Base-by-base conservation (phyloP, 352 stramenopile genomes). In the Phytopythium delawarense region DNA sequence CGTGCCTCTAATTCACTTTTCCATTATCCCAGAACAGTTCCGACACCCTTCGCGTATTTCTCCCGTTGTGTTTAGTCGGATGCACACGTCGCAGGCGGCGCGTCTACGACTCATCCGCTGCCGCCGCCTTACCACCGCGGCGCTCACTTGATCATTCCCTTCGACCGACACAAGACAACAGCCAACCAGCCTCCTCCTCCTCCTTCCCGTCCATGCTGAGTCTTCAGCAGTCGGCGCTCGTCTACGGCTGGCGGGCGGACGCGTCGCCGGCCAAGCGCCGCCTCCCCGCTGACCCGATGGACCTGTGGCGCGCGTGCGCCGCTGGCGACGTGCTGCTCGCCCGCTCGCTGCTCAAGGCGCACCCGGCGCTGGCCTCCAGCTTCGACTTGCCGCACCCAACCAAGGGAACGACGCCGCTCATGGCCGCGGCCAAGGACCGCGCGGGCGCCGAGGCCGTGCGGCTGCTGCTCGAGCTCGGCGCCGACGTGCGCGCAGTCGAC, bases 361-460 rank as follows among this genome's bases (percentile, higher is more conserved):
- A 57, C 32, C 51, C 51, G 4, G 9, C 7, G 16, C 51, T 57
- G 30, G 51, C 9, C 16, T 34, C 7, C 25, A 23, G 13, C 12
- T 0, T 66, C 15, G 66, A 87, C 62, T 48, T 42, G 7, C 66
- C 63, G 34, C 75, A 87, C 65, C 66, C 74, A 5, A 54, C 62
- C 32, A 72, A 78, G 28, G 69, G 72, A 57, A 71, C 77, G 30
- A 88, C 79, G n/a, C 65, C 79, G 55, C 72, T 91, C 21, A 91
- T 89, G 81, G 66, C 64, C 30, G 78, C 74, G 18, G 70, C 77
- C 16, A 76, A 70, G 35, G 61, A 68, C 46, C 72, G 67, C 48
- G 65, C 60, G 20, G 68, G 77, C 28, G 72, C 70, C 45, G 63
- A 67, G 21, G 70, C 70, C 12, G 74, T 89, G 37, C 70, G 72